phyloP scores from a whole-genome alignment of 1,284 basidiomycete genomes.

The Bjerkandera adusta region DNA sequence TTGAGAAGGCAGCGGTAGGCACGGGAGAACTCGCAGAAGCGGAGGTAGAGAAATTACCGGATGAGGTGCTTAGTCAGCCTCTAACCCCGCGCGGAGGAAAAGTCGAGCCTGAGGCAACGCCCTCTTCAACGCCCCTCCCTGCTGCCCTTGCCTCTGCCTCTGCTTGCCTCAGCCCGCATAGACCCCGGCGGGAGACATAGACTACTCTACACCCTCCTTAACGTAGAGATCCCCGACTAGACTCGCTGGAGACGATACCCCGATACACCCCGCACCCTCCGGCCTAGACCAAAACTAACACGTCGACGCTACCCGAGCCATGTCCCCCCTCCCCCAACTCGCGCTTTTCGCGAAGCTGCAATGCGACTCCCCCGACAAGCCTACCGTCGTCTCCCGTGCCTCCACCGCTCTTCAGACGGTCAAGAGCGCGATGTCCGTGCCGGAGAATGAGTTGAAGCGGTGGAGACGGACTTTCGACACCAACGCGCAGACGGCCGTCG shows the following conservation, averaged over 20 bases:
- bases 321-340: constrained; percentile 9
- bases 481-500: constrained; percentile 68
- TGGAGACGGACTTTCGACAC: constrained; percentile 86
- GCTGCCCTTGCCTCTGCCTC: background rate
- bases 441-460: constrained; percentile 79
- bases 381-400: constrained; percentile 34
- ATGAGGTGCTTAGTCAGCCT: constrained; percentile 23
- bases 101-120: constrained; percentile 7
- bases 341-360: constrained; percentile 43
- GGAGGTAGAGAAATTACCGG: background rate
- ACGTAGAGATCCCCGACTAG: constrained; percentile 21
- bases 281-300: background rate
- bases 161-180: background rate
- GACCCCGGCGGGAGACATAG: constrained; percentile 8
- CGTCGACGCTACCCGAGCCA: constrained; percentile 3
- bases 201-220: constrained; percentile 17
- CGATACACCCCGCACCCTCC: constrained; percentile 10
- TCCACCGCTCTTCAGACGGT: constrained; percentile 61
- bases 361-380: constrained; percentile 38
- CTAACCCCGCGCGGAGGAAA: constrained; percentile 16
- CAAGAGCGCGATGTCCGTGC: constrained; percentile 65
- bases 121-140: constrained; percentile 1
- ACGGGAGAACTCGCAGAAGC: background rate
- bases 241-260: constrained; percentile 15
- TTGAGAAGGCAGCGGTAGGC: background rate